These are phyloP conservation scores for Botrytis galanthina DNA, from an alignment of 2,329 filamentous ascomycete species.

Conservation along the genomic window DNA sequence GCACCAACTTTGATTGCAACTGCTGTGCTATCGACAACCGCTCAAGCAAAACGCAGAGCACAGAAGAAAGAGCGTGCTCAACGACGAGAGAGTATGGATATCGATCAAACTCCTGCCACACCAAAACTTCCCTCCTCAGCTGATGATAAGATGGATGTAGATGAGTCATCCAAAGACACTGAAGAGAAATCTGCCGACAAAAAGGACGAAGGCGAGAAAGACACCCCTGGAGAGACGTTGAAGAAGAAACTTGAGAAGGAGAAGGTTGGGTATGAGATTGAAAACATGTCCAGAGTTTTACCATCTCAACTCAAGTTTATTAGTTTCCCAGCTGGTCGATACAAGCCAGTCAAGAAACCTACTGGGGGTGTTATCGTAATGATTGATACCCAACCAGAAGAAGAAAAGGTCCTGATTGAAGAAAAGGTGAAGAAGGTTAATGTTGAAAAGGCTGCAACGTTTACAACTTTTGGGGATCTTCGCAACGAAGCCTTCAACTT, in stretches of 20 bases:
- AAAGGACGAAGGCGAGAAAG: slow-evolving; percentile 62
- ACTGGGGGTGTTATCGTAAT: slow-evolving; percentile 94
- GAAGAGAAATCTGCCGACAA: slow-evolving; percentile 54
- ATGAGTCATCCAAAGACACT: slow-evolving; percentile 52
- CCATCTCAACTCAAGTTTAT: slow-evolving; percentile 94
- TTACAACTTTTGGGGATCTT: slow-evolving; percentile 36
- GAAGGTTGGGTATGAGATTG: slow-evolving; percentile 92
- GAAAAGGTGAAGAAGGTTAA: slow-evolving; percentile 85
- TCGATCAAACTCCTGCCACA: slow-evolving; percentile 76
- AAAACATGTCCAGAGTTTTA: slow-evolving; percentile 95
- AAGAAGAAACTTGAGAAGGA: slow-evolving; percentile 96
- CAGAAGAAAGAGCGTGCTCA: slow-evolving; percentile 92
- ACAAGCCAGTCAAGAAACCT: slow-evolving; percentile 91
- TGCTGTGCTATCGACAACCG: slow-evolving; percentile 92
- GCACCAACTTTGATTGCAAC: slow-evolving; percentile 92
- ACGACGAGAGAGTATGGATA: slow-evolving; percentile 90
- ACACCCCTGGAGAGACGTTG: slow-evolving; percentile 53
- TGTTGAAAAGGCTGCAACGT: slow-evolving; percentile 56
- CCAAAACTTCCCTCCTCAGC: slow-evolving; percentile 56
- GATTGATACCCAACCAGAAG: slow-evolving; percentile 74
- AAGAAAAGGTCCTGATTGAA: slow-evolving; percentile 79
- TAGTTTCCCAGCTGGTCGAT: slow-evolving; percentile 84
- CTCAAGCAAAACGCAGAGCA: slow-evolving; percentile 91
- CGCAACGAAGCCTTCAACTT: slow-evolving; percentile 40
- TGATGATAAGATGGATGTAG: slow-evolving; percentile 85